Evolutionary conservation across 768 basidiomycete genomes (phyloP), one percentile per base, ranked within the genome.

Genomic region (Amanita polypyramis): DNA sequence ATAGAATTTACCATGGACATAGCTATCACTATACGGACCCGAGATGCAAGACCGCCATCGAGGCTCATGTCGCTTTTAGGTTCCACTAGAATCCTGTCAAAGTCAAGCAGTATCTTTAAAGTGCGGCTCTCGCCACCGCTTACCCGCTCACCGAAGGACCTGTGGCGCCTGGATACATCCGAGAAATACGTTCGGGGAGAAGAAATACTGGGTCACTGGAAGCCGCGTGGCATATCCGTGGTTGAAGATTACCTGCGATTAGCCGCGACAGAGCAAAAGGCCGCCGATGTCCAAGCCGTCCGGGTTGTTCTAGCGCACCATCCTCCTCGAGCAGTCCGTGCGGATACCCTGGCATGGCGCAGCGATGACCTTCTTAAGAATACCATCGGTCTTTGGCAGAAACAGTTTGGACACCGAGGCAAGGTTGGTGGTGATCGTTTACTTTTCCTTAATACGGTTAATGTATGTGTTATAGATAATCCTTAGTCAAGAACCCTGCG

Each of bases 141-240:
- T 52, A 91, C 89, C 15, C 80, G 90, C 37, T 92, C 86, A 0
- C 77, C 90, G 2, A 80, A 80, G 60, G 93, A 97, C 53, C 70
- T 99, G 11, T 97, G 95, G 96, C 72, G 93, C 34, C 70, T 98
- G 44, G 92, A 99, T 66, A 97, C 95, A 1, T 82, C 88, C 23
- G 86, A 89, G 65, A 94, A 92, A 62, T 97, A 94, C 64, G 93
- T 99, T 0, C 76, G 83, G 38, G 95, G 95, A 6, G 94, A 98
- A 61, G 94, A 97, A 57, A 64, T 72, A 3, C 72, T 98, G 23
- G 80, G 75, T 5, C 63, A 72, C 15, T 98, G 95, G 94, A 85
- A 80, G 55, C 82, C 94, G 37, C 76, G 94, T 38, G 90, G 94
- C 7, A 75, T 97, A 21, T 83, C 84, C 1, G 81, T 92, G 8